These are phyloP conservation scores for Sporothrix dimorphospora DNA, from an alignment of 2,329 filamentous ascomycete genomes.

Conservation along the genomic window DNA sequence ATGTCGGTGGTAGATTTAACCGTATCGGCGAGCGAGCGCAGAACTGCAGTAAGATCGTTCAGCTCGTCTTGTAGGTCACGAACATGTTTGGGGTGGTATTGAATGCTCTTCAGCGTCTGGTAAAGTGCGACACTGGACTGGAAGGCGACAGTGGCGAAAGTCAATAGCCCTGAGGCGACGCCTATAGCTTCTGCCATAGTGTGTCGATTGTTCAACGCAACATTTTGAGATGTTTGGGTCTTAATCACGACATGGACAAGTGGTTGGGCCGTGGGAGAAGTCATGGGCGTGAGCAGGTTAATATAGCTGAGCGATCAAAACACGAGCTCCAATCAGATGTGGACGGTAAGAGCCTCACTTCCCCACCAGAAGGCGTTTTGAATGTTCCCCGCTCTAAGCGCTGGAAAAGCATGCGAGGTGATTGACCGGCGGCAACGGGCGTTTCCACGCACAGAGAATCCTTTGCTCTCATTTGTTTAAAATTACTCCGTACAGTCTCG, in stretches of 20 bases:
- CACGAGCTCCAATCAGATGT: no score
- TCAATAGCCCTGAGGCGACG: slow-evolving; percentile 10
- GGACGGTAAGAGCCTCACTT: slow-evolving; percentile 5
- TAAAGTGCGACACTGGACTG: slow-evolving; percentile 1
- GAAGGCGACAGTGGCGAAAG: slow-evolving; percentile 13
- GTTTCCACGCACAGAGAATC: no score
- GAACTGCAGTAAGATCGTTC: neutral
- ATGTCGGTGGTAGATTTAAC: slow-evolving; percentile 7
- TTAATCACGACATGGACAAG: slow-evolving; percentile 8
- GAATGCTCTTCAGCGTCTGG: slow-evolving; percentile 19
- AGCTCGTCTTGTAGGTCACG: slow-evolving; percentile 2
- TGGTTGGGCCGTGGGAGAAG: neutral
- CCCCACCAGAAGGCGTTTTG: neutral
- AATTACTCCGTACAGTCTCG: no score
- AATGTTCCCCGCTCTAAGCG: slow-evolving; percentile 6
- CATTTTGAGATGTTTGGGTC: slow-evolving; percentile 1
- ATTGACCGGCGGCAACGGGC: no score
- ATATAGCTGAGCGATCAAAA: neutral
- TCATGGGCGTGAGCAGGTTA: neutral
- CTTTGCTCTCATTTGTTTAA: no score
- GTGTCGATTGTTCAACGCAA: slow-evolving; percentile 12
- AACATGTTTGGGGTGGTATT: slow-evolving; percentile 7
- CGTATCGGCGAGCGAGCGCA: slow-evolving; percentile 18
- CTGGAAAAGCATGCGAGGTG: no score
- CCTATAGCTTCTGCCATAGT: slow-evolving; percentile 17